Evolutionary conservation across 2,329 filamentous ascomycete genomes (phyloP).

Genomic region (Colletotrichum tropicale): DNA sequence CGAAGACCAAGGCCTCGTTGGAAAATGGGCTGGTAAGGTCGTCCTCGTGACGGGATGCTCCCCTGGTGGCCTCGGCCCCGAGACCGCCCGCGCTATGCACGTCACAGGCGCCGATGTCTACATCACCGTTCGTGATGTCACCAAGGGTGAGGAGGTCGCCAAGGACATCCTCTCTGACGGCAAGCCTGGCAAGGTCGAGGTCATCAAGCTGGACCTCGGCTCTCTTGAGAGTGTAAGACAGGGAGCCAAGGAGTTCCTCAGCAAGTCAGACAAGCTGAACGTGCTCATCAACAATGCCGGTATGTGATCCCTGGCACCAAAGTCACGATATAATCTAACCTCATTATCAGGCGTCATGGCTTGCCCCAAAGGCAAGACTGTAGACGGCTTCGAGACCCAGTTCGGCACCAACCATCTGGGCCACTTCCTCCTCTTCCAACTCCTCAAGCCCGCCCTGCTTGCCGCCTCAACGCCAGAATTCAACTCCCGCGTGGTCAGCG

Average conservation of each 20-base stretch:
- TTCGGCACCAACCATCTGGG: slow-evolving; percentile 58
- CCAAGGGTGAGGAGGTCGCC: slow-evolving; percentile 11
- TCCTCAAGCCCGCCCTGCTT: slow-evolving; percentile 16
- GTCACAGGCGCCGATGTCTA: slow-evolving; percentile 17
- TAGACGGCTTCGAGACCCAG: slow-evolving; percentile 38
- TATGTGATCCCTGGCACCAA: not conserved
- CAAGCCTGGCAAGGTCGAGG: slow-evolving; percentile 27
- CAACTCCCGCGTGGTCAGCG: slow-evolving; percentile 49
- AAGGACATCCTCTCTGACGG: slow-evolving; percentile 16
- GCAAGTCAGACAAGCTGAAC: slow-evolving; percentile 18
- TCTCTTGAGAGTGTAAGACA: slow-evolving; percentile 32
- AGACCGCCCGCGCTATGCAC: slow-evolving; percentile 35
- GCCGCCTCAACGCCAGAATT: slow-evolving; percentile 7
- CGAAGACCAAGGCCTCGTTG: slow-evolving; percentile 19
- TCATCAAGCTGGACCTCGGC: slow-evolving; percentile 35
- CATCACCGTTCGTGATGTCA: slow-evolving; percentile 8
- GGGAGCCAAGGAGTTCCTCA: slow-evolving; percentile 25
- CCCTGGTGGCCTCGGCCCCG: slow-evolving; percentile 44
- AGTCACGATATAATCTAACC: not conserved
- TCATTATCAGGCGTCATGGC: not conserved
- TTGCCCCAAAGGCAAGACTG: slow-evolving; percentile 20
- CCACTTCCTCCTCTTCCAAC: slow-evolving; percentile 51
- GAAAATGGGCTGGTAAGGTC: slow-evolving; percentile 14
- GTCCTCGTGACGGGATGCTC: slow-evolving; percentile 39
- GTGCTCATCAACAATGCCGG: slow-evolving; percentile 29